Evolutionary conservation across 352 stramenopile species (phyloP).

Genomic region (Globisporangium orthogonon): DNA sequence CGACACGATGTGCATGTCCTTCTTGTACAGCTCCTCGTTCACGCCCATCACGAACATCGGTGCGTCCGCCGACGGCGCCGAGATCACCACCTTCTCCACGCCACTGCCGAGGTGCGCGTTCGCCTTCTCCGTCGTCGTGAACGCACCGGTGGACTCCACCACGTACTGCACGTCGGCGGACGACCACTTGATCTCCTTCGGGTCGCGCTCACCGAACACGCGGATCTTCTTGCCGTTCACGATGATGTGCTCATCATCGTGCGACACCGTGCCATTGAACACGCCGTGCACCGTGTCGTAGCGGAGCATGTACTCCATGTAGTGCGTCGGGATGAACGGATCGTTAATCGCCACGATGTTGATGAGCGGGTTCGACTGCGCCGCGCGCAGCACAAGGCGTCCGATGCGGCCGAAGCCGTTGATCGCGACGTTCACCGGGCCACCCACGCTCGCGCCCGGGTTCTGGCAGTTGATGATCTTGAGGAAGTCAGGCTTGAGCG

Average conservation of each 20-base stretch:
- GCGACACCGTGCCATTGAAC: slow-evolving; percentile 82
- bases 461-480: slow-evolving; percentile 95
- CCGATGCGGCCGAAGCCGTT: slow-evolving; percentile 99
- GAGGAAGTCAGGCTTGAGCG: slow-evolving; percentile 95
- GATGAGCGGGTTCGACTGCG: slow-evolving; percentile 81
- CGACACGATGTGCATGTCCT: slow-evolving; percentile 95
- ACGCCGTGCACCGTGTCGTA: slow-evolving; percentile 92
- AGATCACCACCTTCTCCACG: slow-evolving; percentile 97
- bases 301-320: slow-evolving; percentile 95
- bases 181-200: slow-evolving; percentile 92
- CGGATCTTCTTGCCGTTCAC: slow-evolving; percentile 92
- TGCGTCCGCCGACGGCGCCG: slow-evolving; percentile 96
- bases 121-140: slow-evolving; percentile 88
- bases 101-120: slow-evolving; percentile 90
- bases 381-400: slow-evolving; percentile 93
- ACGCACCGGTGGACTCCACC: slow-evolving; percentile 85
- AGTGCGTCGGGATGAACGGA: slow-evolving; percentile 93
- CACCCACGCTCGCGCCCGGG: slow-evolving; percentile 39
- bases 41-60: slow-evolving; percentile 99
- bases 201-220: slow-evolving; percentile 94
- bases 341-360: slow-evolving; percentile 94
- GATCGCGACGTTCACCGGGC: slow-evolving; percentile 93
- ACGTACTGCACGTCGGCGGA: slow-evolving; percentile 91
- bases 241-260: slow-evolving; percentile 84
- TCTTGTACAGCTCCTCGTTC: slow-evolving; percentile 94